Evolutionary conservation across 345 rosid species (phyloP).

Genomic region (Angophora floribunda): DNA sequence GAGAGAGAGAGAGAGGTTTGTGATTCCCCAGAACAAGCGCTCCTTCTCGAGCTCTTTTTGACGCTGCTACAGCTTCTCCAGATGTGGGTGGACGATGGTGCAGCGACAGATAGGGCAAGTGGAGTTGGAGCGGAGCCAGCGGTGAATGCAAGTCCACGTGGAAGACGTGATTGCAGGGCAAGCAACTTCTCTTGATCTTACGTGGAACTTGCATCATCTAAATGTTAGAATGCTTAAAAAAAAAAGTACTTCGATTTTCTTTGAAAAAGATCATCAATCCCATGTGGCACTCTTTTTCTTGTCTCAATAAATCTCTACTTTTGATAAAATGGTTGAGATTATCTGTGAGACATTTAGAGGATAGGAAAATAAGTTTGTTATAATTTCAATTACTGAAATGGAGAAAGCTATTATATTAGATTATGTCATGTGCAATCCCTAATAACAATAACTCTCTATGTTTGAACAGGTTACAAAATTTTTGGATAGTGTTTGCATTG

Average conservation of each 20-base stretch:
- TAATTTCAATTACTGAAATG: neutral
- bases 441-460: neutral
- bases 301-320: too few species aligned
- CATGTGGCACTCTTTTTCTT: too few species aligned
- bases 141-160: conserved; percentile 65
- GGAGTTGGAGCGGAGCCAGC: conserved; percentile 71
- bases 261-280: neutral
- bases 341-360: neutral
- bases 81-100: conserved; percentile 7
- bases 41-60: neutral
- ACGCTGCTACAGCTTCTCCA: neutral
- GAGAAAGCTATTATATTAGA: neutral
- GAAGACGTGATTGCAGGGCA: conserved; percentile 74
- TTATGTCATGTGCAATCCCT: neutral
- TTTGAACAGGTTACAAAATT: neutral
- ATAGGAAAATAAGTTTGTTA: neutral
- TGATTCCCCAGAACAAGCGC: neutral
- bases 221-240: neutral
- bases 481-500: neutral
- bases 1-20: too few species aligned
- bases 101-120: conserved; percentile 56
- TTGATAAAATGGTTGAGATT: neutral
- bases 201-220: neutral
- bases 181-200: conserved; percentile 47
- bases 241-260: neutral